Base-by-base conservation (phyloP, 192 early-diverging fungal species). In the Mortierella antarctica region DNA sequence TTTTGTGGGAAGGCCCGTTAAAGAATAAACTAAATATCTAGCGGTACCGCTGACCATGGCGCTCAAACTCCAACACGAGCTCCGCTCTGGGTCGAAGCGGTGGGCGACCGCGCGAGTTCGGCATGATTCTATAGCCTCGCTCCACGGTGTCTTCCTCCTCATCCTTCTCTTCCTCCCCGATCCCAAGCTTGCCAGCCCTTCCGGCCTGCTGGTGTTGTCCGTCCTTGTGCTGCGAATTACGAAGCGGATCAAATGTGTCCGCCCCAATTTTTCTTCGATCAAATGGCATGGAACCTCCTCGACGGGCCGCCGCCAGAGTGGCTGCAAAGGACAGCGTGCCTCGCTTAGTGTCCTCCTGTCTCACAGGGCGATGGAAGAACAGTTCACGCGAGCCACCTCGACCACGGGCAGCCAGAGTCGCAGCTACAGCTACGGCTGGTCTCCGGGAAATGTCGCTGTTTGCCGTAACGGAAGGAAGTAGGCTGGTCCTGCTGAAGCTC, bases 101-200 rank as follows among this genome's bases (percentile, higher is more conserved):
- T 17, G 76, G 76, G 5, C 76, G 68, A 45, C 69, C 76, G 2
- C 76, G 57, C 2, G 58, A 49, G 20, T 20, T 61, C 10, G 68
- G 55, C 69, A 67, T 66, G 39, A 49, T 18, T 49, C 69, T 65
- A 20, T 79, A 79, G 6, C 76, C 76, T 17, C 76, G 68, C 11
- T 71, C 76, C 40, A 71, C 62, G 12, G 53, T 51, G 49, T 78
- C 67, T 39, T 70, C 74, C 12, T 71, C 61, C 2, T 63, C 68
- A 17, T 58, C 54, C 17, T 46, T 41, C 21, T 20, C 42, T 13
- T 56, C 39, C 55, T 21, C 42, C 7, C 47, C 40, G 47, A 12
- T 8, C 20, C 51, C 55, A 20, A 47, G 23, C 7, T 21, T 17
- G 48, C 18, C 14, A 39, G 44, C 56, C 13, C 20, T 45, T 0